These are phyloP conservation scores for Didymella pinodella DNA, from an alignment of 2,329 filamentous ascomycete genomes.

Conservation along the genomic window DNA sequence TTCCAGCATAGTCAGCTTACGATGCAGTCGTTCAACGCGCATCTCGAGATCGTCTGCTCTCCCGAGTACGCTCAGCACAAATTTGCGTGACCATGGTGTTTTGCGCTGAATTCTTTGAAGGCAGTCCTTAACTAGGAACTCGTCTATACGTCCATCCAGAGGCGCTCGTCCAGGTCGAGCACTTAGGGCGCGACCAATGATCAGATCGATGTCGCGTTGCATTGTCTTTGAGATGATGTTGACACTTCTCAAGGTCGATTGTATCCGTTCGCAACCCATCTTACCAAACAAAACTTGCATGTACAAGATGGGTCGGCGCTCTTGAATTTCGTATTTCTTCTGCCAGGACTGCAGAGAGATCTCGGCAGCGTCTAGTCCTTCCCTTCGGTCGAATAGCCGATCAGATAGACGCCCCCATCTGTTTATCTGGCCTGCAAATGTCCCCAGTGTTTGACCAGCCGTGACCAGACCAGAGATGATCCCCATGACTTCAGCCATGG, in stretches of 20 bases:
- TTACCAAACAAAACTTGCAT: conserved; percentile 35
- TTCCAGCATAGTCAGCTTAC: conserved; percentile 34
- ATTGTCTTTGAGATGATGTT: conserved; percentile 22
- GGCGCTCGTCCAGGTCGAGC: conserved; percentile 10
- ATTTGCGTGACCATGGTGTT: conserved; percentile 33
- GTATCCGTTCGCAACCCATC: conserved; percentile 31
- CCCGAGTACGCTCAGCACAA: conserved; percentile 28
- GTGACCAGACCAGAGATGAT: conserved; percentile 29
- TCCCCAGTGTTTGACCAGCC: conserved; percentile 27
- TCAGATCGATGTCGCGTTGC: conserved; percentile 25
- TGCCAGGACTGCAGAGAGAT: conserved; percentile 36
- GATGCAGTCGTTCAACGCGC: conserved; percentile 28
- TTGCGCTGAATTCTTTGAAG: conserved; percentile 29
- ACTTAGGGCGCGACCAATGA: conserved; percentile 31
- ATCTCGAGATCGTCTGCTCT: conserved; percentile 32
- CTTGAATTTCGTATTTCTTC: conserved; percentile 33
- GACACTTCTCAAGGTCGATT: conserved; percentile 13
- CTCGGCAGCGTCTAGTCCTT: conserved; percentile 31
- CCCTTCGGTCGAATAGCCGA: conserved; percentile 34
- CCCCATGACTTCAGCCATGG: conserved; percentile 28
- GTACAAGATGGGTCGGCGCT: conserved; percentile 30
- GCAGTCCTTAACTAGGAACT: conserved; percentile 30
- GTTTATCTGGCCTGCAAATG: conserved; percentile 30
- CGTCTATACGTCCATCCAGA: conserved; percentile 12
- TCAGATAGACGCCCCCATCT: conserved; percentile 33